A percentile compares a stretch with the other conserved stretches of the same genome.
Conservation (phyloP, 2,329 filamentous ascomycete species). For the Cladophialophora yegresii region DNA sequence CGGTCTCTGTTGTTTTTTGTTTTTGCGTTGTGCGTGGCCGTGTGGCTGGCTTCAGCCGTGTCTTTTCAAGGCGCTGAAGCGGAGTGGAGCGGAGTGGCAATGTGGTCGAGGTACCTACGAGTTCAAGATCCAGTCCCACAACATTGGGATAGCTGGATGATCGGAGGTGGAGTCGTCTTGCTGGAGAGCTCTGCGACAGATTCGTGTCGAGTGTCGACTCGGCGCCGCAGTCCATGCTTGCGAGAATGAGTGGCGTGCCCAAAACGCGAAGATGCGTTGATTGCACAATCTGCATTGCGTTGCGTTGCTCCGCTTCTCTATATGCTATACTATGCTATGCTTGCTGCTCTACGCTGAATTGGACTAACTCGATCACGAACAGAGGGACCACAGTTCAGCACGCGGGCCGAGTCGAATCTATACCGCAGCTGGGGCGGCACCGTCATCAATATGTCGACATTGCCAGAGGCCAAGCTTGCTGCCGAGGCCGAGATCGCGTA, state of each 20-base stretch:
- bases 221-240: not conserved
- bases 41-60: too few relatives aligned
- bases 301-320: too few relatives aligned
- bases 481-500: slow-evolving; percentile 95
- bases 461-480: slow-evolving; percentile 94
- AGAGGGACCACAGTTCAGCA: slow-evolving; percentile 97
- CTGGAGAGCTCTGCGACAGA: too few relatives aligned
- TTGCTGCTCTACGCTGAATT: not conserved
- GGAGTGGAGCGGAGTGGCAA: too few relatives aligned
- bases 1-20: too few relatives aligned
- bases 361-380: not conserved
- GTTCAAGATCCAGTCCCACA: too few relatives aligned
- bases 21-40: too few relatives aligned
- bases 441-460: slow-evolving; percentile 96
- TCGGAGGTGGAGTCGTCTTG: too few relatives aligned
- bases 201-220: not conserved
- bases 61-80: too few relatives aligned
- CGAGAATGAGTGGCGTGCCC: not conserved
- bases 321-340: not conserved
- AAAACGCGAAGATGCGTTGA: not conserved
- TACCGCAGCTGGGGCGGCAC: slow-evolving; percentile 92
- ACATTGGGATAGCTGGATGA: too few relatives aligned
- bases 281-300: too few relatives aligned
- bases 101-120: too few relatives aligned
- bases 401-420: slow-evolving; percentile 90